These are phyloP conservation scores for Epichloe festucae DNA, from an alignment of 2,329 filamentous ascomycete genomes.

Conservation along the genomic window DNA sequence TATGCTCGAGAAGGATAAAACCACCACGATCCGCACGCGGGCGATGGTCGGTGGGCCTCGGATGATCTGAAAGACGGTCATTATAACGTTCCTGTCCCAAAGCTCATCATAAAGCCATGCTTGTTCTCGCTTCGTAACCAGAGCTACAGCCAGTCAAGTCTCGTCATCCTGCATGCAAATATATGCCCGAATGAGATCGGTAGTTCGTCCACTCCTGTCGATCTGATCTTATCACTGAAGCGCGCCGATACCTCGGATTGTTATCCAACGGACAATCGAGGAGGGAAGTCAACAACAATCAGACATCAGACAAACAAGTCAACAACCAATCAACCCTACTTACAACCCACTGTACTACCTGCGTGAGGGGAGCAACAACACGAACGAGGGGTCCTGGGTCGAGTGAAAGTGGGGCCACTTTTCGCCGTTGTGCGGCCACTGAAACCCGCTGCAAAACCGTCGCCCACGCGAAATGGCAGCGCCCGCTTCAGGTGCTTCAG, in stretches of 20 bases:
- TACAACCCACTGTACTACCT: no score
- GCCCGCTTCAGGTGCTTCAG: slow-evolving; percentile 1
- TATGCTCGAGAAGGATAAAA: background rate
- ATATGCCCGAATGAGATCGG: background rate
- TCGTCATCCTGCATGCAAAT: background rate
- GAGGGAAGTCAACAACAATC: background rate
- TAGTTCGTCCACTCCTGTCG: background rate
- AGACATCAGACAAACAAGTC: background rate
- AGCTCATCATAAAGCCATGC: background rate
- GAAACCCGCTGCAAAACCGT: background rate
- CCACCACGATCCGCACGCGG: background rate
- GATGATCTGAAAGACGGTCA: no score
- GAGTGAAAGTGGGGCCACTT: background rate
- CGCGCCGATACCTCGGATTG: background rate
- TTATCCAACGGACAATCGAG: background rate
- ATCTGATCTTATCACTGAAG: background rate
- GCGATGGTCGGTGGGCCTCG: background rate
- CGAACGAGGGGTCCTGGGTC: background rate
- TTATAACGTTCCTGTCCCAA: no score
- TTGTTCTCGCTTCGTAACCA: background rate
- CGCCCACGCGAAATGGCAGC: slow-evolving; percentile 6
- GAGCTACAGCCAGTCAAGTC: background rate
- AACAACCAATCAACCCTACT: background rate
- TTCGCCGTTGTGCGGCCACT: slow-evolving; percentile 1
- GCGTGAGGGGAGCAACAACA: background rate